These are phyloP conservation scores for Clitocybe nebularis DNA, from an alignment of 1,284 basidiomycete species.

Conservation along the genomic window DNA sequence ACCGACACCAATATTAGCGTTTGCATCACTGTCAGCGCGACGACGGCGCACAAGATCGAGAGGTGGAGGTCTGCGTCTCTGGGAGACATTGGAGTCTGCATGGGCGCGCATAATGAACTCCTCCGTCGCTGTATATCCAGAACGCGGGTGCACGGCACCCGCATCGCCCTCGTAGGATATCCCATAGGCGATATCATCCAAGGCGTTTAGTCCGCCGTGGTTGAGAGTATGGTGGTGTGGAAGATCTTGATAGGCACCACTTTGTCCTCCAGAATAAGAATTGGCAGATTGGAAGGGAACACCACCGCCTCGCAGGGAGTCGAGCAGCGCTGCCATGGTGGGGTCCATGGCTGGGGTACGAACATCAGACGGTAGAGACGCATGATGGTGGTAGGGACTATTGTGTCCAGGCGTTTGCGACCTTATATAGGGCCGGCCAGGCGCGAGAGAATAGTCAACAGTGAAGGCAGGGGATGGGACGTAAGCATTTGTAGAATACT, in stretches of 20 bases:
- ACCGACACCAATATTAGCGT: conserved; percentile 29
- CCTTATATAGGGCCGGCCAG: conserved; percentile 12
- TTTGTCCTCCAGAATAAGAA: neutral
- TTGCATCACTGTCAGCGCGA: conserved; percentile 19
- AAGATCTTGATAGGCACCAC: neutral
- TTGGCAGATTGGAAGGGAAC: conserved; percentile 18
- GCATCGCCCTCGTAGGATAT: neutral
- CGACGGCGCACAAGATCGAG: conserved; percentile 24
- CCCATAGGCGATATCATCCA: neutral
- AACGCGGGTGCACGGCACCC: conserved; percentile 32
- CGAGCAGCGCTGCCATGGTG: conserved; percentile 35
- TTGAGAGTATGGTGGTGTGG: neutral
- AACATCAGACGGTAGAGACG: conserved; percentile 1
- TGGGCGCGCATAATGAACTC: conserved; percentile 64
- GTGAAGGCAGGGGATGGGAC: conserved; percentile 20
- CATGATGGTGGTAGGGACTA: conserved; percentile 9
- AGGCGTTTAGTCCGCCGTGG: neutral
- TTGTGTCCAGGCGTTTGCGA: conserved; percentile 5
- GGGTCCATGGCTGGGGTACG: conserved; percentile 25
- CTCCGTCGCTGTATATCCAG: conserved; percentile 64
- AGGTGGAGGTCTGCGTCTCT: conserved; percentile 29
- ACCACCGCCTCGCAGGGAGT: conserved; percentile 29
- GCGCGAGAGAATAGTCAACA: conserved; percentile 34
- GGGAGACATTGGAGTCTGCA: conserved; percentile 25
- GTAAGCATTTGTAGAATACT: conserved; percentile 20